These are phyloP conservation scores for Lactarius pseudohatsudake DNA, from an alignment of 768 basidiomycete species.

Conservation along the genomic window DNA sequence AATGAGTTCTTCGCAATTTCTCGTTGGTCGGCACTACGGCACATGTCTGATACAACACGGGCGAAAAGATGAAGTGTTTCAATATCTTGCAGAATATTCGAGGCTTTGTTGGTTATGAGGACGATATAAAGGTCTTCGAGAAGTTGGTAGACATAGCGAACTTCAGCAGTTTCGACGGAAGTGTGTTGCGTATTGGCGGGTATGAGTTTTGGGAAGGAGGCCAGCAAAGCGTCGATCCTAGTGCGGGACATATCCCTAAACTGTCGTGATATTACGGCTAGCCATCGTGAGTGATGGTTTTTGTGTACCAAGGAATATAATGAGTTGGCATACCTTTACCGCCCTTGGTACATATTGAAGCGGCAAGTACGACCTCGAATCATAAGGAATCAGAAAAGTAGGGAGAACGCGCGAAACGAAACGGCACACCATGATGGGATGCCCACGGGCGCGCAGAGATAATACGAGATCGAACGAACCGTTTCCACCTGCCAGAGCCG, in stretches of 20 bases:
- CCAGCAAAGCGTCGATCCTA: constrained; percentile 91
- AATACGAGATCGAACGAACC: neutral
- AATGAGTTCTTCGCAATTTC: constrained; percentile 91
- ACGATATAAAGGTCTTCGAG: constrained; percentile 96
- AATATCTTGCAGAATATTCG: constrained; percentile 98
- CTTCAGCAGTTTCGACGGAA: constrained; percentile 92
- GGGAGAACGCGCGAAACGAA: neutral
- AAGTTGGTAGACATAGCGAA: constrained; percentile 95
- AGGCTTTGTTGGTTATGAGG: constrained; percentile 96
- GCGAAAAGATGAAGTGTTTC: constrained; percentile 94
- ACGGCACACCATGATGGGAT: constrained; percentile 20
- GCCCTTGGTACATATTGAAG: constrained; percentile 92
- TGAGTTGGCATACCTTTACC: constrained; percentile 69
- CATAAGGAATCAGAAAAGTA: neutral
- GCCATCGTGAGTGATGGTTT: constrained; percentile 1
- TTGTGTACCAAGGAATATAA: neutral
- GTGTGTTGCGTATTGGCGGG: constrained; percentile 94
- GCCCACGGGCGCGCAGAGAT: neutral
- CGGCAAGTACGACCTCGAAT: constrained; percentile 82
- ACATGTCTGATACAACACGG: constrained; percentile 90
- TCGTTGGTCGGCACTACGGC: constrained; percentile 80
- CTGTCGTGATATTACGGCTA: constrained; percentile 94
- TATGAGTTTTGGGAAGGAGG: constrained; percentile 97
- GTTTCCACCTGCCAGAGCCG: neutral
- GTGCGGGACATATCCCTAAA: constrained; percentile 92